Evolutionary conservation across 108 stramenopile genomes (phyloP), one percentile per base, ranked within the genome.

Genomic region (Halocafeteria seosinensis): DNA sequence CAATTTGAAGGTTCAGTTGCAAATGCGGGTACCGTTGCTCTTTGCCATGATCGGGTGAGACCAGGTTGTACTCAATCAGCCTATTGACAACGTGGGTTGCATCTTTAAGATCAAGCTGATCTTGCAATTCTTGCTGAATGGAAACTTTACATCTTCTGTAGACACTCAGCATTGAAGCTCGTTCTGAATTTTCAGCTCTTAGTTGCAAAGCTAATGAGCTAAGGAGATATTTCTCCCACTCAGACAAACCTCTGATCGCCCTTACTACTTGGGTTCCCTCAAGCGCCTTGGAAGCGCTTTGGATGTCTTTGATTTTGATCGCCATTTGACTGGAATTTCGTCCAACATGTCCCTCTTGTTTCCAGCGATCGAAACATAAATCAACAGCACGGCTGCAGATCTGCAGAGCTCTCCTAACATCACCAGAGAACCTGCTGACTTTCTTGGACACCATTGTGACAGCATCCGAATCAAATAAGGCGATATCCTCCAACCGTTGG

Each of bases 331-430:
- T 21, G 17, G 11, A 31, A 5, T 55, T 55, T 55, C 53, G 30
- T 5, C 30, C 30, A 55, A 11, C 30, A 28, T 28, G 53, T 5
- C 9, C 9, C 53, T 8, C 53, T 55, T 5, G 8, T 55, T 28
- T 31, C 53, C 5, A 11, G 33, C 62, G 62, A 31, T 50, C 29
- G 3, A 4, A 13, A 23, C 31, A 30, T 28, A 63, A 34, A 71
- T 95, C 85, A 1, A 85, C 86, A 11, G 94, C 94, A 34, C 76
- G 67, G 38, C 85, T 71, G 61, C 90, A 97, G 38, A 90, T 77
- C 37, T 87, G 85, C 47, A 97, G 85, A 12, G 88, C 88, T 68
- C 85, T 88, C 24, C 92, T 77, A 50, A 93, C 79, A 70, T 98
- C 94, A 17, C 94, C 94, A 23, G 86, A 83, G 35, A 82, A 27